Evolutionary conservation across 2,329 filamentous ascomycete species (phyloP).

Genomic region (Fusarium liriodendri): DNA sequence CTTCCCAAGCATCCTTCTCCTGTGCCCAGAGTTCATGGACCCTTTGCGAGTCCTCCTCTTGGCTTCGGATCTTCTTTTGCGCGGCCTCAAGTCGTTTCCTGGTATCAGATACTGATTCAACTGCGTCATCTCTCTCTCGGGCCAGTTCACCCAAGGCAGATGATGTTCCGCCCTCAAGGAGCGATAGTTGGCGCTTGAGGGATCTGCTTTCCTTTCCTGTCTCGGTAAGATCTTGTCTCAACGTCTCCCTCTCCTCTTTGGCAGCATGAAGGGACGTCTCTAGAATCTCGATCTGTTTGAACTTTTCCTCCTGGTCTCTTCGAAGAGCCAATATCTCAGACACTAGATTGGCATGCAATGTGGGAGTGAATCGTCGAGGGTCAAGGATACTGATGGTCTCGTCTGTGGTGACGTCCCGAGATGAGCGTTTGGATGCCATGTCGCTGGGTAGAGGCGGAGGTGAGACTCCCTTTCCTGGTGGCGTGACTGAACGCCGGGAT

Average conservation of each 20-base stretch:
- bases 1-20: constrained; percentile 87
- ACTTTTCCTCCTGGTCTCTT: constrained; percentile 91
- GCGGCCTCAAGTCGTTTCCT: constrained; percentile 80
- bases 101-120: constrained; percentile 77
- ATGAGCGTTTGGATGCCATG: constrained; percentile 62
- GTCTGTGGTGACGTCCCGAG: constrained; percentile 70
- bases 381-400: constrained; percentile 83
- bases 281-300: constrained; percentile 85
- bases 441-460: constrained; percentile 62
- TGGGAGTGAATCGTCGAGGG: constrained; percentile 93
- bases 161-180: constrained; percentile 88
- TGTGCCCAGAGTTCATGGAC: constrained; percentile 84
- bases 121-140: constrained; percentile 86
- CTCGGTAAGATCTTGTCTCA: constrained; percentile 71
- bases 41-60: constrained; percentile 85
- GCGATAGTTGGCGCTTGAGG: constrained; percentile 84
- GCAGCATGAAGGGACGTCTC: constrained; percentile 79
- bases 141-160: constrained; percentile 87
- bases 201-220: constrained; percentile 82
- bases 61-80: constrained; percentile 80
- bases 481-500: constrained; percentile 75
- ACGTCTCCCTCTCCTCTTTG: constrained; percentile 78
- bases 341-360: constrained; percentile 91
- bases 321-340: constrained; percentile 91
- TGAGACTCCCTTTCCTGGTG: constrained; percentile 68